Base-by-base conservation (phyloP, 192 early-diverging fungal genomes). In the Backusella australiensis region DNA sequence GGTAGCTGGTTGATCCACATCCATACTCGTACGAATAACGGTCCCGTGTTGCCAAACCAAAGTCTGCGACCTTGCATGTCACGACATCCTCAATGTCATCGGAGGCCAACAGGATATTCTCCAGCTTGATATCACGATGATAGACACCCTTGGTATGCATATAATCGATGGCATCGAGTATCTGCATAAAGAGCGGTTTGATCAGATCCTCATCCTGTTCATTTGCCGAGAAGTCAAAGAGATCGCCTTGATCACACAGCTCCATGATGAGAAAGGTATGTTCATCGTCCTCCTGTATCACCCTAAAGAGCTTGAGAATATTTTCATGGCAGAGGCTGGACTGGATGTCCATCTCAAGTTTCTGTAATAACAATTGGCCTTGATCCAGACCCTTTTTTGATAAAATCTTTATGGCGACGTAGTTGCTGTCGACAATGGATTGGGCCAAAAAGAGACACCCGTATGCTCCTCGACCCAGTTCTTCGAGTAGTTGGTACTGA, bases 211-310 rank as follows among this genome's bases (percentile, higher is more conserved):
- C 80, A 72, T 93, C 89, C 3, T 98, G 93, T 39, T 90, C 93
- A 34, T 96, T 94, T 19, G 92, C 90, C 78, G 97, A 94, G 84
- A 95, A 96, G 67, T 99, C 96, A 85, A 95, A 99, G 56, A 99
- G 88, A 75, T 99, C 97, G 56, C 97, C 96, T 46, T 95, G 94
- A 23, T 93, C 88, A 69, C 94, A 95, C 79, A 94, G 90, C 81
- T 99, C 97, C 96, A 99, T 97, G 41, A 98, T 91, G 74, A 99
- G 86, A 82, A 94, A 97, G 15, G 98, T 89, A 75, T 94, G 93
- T 53, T 91, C 83, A 53, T 93, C 89, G 34, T 94, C 95, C 87
- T 97, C 95, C 87, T 97, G 95, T 74, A 98, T 92, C 76, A 97
- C 94, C 74, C 93, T 90, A 80, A 93, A 90, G 26, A 99, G 85